These are phyloP conservation scores for Colletotrichum sp. DNA, from an alignment of 2,329 filamentous ascomycete genomes.

Conservation along the genomic window DNA sequence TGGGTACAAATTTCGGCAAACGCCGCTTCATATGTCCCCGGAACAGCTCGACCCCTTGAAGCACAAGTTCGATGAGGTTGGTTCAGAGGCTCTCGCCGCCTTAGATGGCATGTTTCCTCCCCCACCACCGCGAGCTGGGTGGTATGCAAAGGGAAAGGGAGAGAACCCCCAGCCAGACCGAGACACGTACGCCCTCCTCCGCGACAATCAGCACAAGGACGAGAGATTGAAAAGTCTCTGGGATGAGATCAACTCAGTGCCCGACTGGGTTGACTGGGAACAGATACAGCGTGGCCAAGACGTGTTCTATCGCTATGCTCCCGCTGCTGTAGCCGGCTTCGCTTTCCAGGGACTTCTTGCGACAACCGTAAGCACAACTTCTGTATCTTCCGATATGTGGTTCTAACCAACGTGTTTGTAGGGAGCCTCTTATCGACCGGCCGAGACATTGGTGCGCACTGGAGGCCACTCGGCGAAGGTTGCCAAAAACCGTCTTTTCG, in stretches of 20 bases:
- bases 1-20: background rate
- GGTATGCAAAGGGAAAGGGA: background rate
- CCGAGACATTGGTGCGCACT: conserved; percentile 66
- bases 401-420: background rate
- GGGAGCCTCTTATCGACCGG: conserved; percentile 41
- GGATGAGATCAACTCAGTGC: conserved; percentile 60
- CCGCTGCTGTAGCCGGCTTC: conserved; percentile 59
- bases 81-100: background rate
- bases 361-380: conserved; percentile 57
- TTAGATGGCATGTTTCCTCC: background rate
- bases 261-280: conserved; percentile 69
- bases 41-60: background rate
- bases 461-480: conserved; percentile 67
- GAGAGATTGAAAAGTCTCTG: conserved; percentile 52
- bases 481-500: conserved; percentile 60
- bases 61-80: background rate
- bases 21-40: background rate
- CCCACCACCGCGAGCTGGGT: background rate
- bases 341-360: conserved; percentile 39
- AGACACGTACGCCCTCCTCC: background rate
- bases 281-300: conserved; percentile 68
- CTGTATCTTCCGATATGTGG: conserved; percentile 35
- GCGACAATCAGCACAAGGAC: conserved; percentile 48
- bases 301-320: conserved; percentile 66
- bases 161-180: background rate